A percentile compares a stretch with the other conserved stretches of the same genome.
Evolutionary conservation across 2,329 filamentous ascomycete species (phyloP).

Genomic region (Akanthomyces lecanii): DNA sequence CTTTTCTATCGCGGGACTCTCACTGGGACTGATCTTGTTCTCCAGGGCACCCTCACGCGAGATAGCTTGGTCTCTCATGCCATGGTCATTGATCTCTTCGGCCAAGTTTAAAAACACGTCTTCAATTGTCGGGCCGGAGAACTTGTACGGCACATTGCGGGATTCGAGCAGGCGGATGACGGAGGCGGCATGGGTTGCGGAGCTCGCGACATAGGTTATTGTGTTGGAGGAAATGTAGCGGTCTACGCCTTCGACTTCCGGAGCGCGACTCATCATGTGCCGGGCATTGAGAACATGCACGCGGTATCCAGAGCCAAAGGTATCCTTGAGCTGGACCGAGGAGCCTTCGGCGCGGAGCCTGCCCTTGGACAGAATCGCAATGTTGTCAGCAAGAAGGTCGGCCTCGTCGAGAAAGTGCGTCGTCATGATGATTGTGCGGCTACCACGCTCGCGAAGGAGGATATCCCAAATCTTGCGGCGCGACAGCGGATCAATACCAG

Average conservation of each 20-base stretch:
- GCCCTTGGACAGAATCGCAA: constrained; percentile 66
- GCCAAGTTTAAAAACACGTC: constrained; percentile 68
- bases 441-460: constrained; percentile 61
- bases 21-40: background rate
- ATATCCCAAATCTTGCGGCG: constrained; percentile 52
- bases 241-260: constrained; percentile 48
- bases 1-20: constrained; percentile 7
- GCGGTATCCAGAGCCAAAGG: constrained; percentile 47
- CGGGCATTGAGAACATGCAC: constrained; percentile 26
- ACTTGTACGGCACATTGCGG: constrained; percentile 59
- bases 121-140: constrained; percentile 66
- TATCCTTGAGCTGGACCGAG: constrained; percentile 64
- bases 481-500: constrained; percentile 67
- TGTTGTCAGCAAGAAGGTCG: constrained; percentile 66
- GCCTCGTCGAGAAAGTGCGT: constrained; percentile 77
- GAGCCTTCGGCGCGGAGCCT: constrained; percentile 63
- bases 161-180: constrained; percentile 65
- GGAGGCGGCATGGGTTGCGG: constrained; percentile 62
- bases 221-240: constrained; percentile 60
- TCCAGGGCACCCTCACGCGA: background rate
- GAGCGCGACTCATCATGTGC: constrained; percentile 36
- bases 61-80: background rate
- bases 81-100: constrained; percentile 35
- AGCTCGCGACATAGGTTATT: constrained; percentile 63
- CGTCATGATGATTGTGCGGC: constrained; percentile 64